Evolutionary conservation across 192 early-diverging fungal species (phyloP).

Genomic region (Entomortierella parvispora): DNA sequence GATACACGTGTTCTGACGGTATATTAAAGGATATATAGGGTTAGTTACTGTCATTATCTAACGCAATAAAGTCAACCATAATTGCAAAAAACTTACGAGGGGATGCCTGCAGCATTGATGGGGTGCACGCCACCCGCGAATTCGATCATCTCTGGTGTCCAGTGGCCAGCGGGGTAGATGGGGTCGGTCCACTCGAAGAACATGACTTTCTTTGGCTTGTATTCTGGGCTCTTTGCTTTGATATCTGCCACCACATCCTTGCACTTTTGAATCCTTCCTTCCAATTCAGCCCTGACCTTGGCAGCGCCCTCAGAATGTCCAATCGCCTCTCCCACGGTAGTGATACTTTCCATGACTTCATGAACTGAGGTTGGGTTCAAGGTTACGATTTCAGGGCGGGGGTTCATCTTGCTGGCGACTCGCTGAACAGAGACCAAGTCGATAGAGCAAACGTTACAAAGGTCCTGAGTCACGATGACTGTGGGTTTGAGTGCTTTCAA

Average conservation of each 20-base stretch:
- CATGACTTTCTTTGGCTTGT: conserved; percentile 46
- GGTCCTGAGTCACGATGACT: conserved; percentile 64
- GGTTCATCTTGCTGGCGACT: conserved; percentile 57
- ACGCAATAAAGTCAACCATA: neutral
- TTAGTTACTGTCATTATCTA: neutral
- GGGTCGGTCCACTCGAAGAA: conserved; percentile 65
- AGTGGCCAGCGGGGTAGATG: conserved; percentile 62
- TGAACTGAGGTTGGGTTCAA: conserved; percentile 50
- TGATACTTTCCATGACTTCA: conserved; percentile 60
- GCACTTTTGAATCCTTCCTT: conserved; percentile 52
- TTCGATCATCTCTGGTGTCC: conserved; percentile 64
- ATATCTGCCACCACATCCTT: conserved; percentile 17
- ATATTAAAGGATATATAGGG: neutral
- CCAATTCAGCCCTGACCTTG: conserved; percentile 23
- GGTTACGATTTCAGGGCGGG: conserved; percentile 51
- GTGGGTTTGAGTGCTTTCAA: conserved; percentile 55
- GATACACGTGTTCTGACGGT: conserved; percentile 48
- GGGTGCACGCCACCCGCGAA: conserved; percentile 58
- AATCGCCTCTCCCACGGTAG: conserved; percentile 53
- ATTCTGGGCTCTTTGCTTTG: conserved; percentile 18
- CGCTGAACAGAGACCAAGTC: conserved; percentile 62
- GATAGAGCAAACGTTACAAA: conserved; percentile 64
- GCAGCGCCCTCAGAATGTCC: conserved; percentile 42
- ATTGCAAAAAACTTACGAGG: conserved; percentile 42
- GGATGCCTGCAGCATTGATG: conserved; percentile 54